phyloP scores from a whole-genome alignment of 1,284 basidiomycete species.

The Sanguinoderma infundibulare region DNA sequence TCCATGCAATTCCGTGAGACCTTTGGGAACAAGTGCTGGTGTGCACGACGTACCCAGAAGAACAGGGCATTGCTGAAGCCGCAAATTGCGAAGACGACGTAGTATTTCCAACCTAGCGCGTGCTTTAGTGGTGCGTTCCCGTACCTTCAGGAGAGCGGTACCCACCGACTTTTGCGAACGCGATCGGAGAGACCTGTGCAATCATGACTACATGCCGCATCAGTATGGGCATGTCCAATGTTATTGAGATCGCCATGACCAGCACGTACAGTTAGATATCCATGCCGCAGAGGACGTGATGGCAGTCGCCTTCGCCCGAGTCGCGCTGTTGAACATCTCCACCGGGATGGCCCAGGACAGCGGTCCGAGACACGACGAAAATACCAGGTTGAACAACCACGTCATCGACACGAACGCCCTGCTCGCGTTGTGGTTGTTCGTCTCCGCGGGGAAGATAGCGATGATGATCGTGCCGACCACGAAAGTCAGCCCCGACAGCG shows the following conservation, averaged over 20 bases:
- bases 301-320: conserved; percentile 63
- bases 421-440: conserved; percentile 39
- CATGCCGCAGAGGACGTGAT: conserved; percentile 58
- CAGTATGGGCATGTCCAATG: neutral
- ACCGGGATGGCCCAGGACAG: conserved; percentile 52
- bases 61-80: conserved; percentile 64
- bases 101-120: conserved; percentile 45
- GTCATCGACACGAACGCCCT: conserved; percentile 34
- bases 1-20: neutral
- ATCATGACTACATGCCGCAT: conserved; percentile 35
- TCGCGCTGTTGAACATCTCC: conserved; percentile 59
- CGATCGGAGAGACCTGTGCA: conserved; percentile 53
- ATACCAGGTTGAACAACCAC: conserved; percentile 56
- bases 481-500: conserved; percentile 55
- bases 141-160: neutral
- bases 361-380: conserved; percentile 56
- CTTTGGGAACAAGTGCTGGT: neutral
- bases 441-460: conserved; percentile 52
- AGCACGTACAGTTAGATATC: conserved; percentile 51
- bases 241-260: conserved; percentile 25
- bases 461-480: conserved; percentile 56
- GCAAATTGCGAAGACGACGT: conserved; percentile 65
- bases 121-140: neutral
- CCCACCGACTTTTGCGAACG: conserved; percentile 50
- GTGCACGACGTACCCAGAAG: conserved; percentile 43